phyloP scores from a whole-genome alignment of 305 asterid species.

The Euphrasia arctica region DNA sequence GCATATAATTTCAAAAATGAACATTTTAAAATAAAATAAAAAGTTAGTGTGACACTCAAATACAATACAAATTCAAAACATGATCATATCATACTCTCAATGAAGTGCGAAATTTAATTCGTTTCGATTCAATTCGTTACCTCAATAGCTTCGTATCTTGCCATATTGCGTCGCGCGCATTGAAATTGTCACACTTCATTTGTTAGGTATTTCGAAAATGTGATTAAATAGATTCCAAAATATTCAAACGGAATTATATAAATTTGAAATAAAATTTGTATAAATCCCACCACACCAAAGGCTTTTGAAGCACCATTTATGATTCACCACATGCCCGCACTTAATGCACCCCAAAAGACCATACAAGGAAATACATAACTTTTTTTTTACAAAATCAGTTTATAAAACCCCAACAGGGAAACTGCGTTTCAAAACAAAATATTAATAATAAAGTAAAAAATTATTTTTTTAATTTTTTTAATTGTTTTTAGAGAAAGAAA shows the following conservation, averaged over 20 bases:
- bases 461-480: background rate
- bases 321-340: conserved; percentile 36
- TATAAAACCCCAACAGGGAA: background rate
- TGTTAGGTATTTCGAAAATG: background rate
- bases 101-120: too few relatives aligned
- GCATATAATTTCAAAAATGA: too few relatives aligned
- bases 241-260: too few relatives aligned
- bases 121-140: too few relatives aligned
- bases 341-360: conserved; percentile 36
- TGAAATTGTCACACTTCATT: too few relatives aligned
- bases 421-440: background rate
- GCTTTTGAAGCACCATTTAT: conserved; percentile 28
- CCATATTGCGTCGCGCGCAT: too few relatives aligned
- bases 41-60: too few relatives aligned
- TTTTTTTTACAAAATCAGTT: background rate
- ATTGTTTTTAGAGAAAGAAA: background rate
- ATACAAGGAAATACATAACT: conserved; percentile 3
- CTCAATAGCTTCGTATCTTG: too few relatives aligned
- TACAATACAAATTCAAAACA: too few relatives aligned
- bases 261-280: background rate
- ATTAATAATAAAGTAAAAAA: background rate
- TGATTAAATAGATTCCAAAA: background rate
- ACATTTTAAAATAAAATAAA: too few relatives aligned
- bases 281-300: conserved; percentile 15
- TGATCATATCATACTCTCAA: too few relatives aligned